phyloP scores from a whole-genome alignment of 306 rosid species.

The Fragaria vesca region DNA sequence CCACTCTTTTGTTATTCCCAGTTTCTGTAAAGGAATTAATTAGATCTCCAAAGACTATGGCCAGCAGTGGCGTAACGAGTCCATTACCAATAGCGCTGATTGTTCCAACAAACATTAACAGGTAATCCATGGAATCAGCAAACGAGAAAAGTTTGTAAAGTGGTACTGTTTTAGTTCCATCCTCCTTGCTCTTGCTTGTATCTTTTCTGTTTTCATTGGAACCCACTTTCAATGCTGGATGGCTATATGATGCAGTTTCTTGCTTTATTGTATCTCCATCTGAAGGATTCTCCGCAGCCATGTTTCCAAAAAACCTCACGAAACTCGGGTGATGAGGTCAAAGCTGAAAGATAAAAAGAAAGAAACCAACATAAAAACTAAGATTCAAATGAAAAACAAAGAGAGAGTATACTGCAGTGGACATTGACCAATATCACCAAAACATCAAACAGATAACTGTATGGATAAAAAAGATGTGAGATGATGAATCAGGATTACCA shows the following conservation, averaged over 20 bases:
- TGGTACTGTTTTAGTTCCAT: background rate
- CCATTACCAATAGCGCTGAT: conserved; percentile 64
- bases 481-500: background rate
- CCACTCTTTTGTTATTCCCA: background rate
- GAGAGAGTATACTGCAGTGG: background rate
- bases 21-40: background rate
- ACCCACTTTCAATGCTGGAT: background rate
- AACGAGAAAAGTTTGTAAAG: conserved; percentile 2
- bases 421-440: background rate
- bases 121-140: background rate
- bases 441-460: background rate
- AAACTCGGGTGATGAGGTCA: background rate
- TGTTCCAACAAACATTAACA: conserved; percentile 2
- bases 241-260: background rate
- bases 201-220: background rate
- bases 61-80: conserved; percentile 27
- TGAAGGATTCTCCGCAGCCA: background rate
- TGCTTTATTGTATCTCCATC: background rate
- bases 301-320: background rate
- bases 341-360: background rate
- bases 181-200: background rate
- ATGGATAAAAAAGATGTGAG: background rate
- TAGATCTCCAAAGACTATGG: background rate
- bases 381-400: background rate
- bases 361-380: background rate